Evolutionary conservation across 176 grass and related monocot genomes (phyloP).

Genomic region (Themeda triandra): DNA sequence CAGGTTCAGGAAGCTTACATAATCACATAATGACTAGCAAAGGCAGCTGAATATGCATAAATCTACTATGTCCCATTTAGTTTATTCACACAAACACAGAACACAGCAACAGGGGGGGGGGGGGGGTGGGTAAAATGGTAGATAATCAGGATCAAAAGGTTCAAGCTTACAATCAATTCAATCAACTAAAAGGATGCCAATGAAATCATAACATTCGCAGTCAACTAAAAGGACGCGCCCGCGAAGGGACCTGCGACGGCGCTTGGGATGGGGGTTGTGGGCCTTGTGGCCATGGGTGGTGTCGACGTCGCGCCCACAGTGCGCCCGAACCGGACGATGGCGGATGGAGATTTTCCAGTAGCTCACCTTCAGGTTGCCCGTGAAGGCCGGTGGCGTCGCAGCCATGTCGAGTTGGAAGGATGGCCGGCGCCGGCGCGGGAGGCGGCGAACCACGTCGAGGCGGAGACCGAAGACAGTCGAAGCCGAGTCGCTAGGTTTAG

Average conservation of each 20-base stretch:
- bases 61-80: background rate
- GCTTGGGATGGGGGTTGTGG: background rate
- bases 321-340: background rate
- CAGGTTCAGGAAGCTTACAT: too few relatives aligned
- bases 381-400: slow-evolving; percentile 41
- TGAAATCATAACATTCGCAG: background rate
- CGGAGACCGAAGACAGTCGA: too few relatives aligned
- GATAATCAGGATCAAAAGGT: background rate
- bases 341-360: background rate
- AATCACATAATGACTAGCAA: too few relatives aligned
- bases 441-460: too few relatives aligned
- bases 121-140: background rate
- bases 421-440: background rate
- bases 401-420: slow-evolving; percentile 28
- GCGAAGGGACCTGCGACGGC: background rate
- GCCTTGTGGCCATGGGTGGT: too few relatives aligned
- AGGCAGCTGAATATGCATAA: too few relatives aligned
- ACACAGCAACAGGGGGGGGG: background rate
- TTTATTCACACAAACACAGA: background rate
- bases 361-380: slow-evolving; percentile 58
- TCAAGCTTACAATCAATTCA: background rate
- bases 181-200: background rate
- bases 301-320: background rate
- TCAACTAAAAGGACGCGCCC: background rate
- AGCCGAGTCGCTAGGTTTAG: too few relatives aligned